Base-by-base conservation (phyloP, 2,329 filamentous ascomycete genomes). In the Botrytis sinoallii region DNA sequence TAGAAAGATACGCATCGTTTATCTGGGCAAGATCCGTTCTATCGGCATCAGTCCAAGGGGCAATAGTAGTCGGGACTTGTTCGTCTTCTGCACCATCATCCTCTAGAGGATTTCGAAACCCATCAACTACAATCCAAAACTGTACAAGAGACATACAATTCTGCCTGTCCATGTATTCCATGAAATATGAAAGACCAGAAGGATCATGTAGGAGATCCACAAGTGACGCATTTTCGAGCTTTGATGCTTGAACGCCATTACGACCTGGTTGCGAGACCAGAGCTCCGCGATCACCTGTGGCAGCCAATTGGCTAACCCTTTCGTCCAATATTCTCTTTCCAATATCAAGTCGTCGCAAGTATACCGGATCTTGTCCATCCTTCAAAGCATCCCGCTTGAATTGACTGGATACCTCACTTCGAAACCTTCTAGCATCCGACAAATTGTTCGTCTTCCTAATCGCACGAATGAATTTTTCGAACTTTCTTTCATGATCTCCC, bases 111-210 rank as follows among this genome's bases (percentile, higher is more conserved):
- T 97, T 97, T 60, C 97, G 92, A 78, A 98, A 94, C 0, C 96
- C 95, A 83, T 99, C 96, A 9, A 98, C 96, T 4, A 98, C 96
- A 59, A 99, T 91, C 94, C 95, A 99, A 82, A 98, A 99, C 80
- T 99, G 96, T 9, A 99, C 95, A 65, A 98, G 85, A 22, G 92
- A 88, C 91, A 98, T 95, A 40, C 95, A 86, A 25, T 88, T 88
- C 81, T 95, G 92, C 60, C 96, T 91, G 81, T 99, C 96, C 96
- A 99, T 99, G 80, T 94, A 98, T 81, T 99, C 96, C 96, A 99
- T 99, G 84, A 99, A 98, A 81, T 97, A 99, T 3, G 96, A 98
- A 14, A 99, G 86, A 0, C 94, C 95, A 1, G 95, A 92, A 3
- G 96, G 89, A 82, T 97, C 94, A 77, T 95, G 92, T 74, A 99